Evolutionary conservation across 2,329 filamentous ascomycete species (phyloP).

Genomic region (Sporothrix globosa): DNA sequence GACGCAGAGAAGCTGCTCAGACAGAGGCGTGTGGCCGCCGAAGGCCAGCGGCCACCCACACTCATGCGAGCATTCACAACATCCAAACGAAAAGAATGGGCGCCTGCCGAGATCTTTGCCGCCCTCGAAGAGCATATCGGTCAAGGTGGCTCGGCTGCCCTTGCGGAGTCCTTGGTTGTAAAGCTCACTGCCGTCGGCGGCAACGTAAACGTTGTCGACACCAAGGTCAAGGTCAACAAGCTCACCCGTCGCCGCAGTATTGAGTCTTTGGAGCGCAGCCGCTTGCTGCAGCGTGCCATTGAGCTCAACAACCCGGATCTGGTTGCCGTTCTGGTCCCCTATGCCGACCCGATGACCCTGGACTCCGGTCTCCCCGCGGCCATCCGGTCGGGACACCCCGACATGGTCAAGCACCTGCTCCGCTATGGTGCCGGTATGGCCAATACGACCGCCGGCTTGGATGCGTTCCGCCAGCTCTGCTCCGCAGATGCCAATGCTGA

Average conservation of each 20-base stretch:
- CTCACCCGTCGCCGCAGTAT: conserved; percentile 55
- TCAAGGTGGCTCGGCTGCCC: conserved; percentile 55
- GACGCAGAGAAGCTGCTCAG: conserved; percentile 60
- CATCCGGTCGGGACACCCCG: conserved; percentile 49
- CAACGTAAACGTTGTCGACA: conserved; percentile 53
- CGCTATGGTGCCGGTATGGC: conserved; percentile 55
- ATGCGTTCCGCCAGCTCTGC: conserved; percentile 59
- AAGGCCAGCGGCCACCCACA: conserved; percentile 36
- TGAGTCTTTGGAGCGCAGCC: conserved; percentile 55
- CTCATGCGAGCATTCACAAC: conserved; percentile 49
- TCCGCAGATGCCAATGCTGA: conserved; percentile 50
- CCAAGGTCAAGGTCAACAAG: conserved; percentile 54
- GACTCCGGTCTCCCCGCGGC: conserved; percentile 56
- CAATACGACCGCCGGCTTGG: conserved; percentile 55
- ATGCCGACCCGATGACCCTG: conserved; percentile 56
- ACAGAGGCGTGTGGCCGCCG: conserved; percentile 44
- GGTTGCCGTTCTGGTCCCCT: conserved; percentile 57
- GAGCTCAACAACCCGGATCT: conserved; percentile 61
- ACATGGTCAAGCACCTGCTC: conserved; percentile 54
- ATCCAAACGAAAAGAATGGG: conserved; percentile 55
- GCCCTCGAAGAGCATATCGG: conserved; percentile 55
- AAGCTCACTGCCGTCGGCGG: conserved; percentile 56
- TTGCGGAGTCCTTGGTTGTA: conserved; percentile 59
- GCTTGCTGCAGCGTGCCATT: conserved; percentile 53
- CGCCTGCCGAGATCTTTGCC: conserved; percentile 57